These are phyloP conservation scores for Coemansia sp. DNA, from an alignment of 192 early-diverging fungal species.

Conservation along the genomic window DNA sequence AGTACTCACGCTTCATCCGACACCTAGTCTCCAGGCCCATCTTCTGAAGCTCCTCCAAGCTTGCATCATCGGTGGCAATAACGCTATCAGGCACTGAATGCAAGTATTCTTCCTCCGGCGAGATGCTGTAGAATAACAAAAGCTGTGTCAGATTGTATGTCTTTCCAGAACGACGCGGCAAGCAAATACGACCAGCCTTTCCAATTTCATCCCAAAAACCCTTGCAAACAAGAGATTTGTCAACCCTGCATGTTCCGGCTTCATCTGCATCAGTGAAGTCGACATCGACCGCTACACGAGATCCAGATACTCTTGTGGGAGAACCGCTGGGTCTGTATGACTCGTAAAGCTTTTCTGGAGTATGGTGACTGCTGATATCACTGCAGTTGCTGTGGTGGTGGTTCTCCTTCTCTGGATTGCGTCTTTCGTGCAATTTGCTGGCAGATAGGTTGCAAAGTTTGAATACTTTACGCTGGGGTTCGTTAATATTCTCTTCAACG, in stretches of 20 bases:
- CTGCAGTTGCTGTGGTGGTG: not conserved
- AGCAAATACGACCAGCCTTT: constrained; percentile 32
- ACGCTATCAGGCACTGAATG: constrained; percentile 12
- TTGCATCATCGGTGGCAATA: not conserved
- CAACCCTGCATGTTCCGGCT: constrained; percentile 29
- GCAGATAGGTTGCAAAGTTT: not conserved
- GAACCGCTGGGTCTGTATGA: constrained; percentile 38
- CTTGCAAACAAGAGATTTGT: constrained; percentile 49
- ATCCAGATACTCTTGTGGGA: constrained; percentile 36
- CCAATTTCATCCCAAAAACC: constrained; percentile 46
- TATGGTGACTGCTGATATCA: constrained; percentile 3
- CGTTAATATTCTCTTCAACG: not conserved
- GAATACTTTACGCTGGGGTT: constrained; percentile 1
- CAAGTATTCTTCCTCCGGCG: constrained; percentile 10
- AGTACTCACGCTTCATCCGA: constrained; percentile 26
- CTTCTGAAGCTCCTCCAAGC: not conserved
- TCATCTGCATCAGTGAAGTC: constrained; percentile 25
- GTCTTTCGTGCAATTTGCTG: constrained; percentile 2
- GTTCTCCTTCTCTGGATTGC: not conserved
- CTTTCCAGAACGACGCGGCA: constrained; percentile 48
- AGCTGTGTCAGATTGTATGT: constrained; percentile 47
- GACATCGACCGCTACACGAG: constrained; percentile 22
- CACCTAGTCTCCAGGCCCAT: constrained; percentile 25
- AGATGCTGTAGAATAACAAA: constrained; percentile 36
- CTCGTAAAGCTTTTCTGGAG: constrained; percentile 31